phyloP scores from a whole-genome alignment of 306 rosid genomes.

The Prinsepia uniflora region DNA sequence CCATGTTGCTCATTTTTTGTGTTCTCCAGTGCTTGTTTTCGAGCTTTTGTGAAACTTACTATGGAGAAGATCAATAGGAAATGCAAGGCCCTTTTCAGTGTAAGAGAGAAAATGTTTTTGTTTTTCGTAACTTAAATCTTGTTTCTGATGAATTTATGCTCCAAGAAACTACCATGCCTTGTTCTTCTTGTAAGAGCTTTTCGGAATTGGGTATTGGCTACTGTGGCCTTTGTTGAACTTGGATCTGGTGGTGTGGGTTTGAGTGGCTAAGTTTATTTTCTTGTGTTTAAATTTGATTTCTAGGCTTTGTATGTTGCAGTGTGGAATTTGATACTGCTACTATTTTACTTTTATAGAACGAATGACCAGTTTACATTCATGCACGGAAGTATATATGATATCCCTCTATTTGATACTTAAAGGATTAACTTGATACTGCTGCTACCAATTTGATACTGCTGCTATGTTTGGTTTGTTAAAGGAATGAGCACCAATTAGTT shows the following conservation, averaged over 20 bases:
- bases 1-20: conserved; percentile 54
- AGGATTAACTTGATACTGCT: too few species aligned
- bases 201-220: neutral
- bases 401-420: neutral
- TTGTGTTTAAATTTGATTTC: neutral
- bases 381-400: neutral
- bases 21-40: conserved; percentile 49
- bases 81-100: conserved; percentile 54
- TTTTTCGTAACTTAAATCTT: neutral
- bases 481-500: neutral
- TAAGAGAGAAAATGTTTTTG: conserved; percentile 31
- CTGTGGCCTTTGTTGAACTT: neutral
- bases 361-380: neutral
- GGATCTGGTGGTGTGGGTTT: conserved; percentile 1
- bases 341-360: neutral
- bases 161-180: neutral
- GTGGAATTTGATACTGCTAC: neutral
- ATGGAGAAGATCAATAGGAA: conserved; percentile 54
- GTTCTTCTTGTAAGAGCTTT: neutral
- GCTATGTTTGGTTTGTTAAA: neutral
- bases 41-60: conserved; percentile 32
- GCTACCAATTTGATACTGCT: neutral
- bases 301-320: neutral
- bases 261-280: neutral
- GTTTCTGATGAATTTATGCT: neutral